Conservation (phyloP, 1,284 basidiomycete genomes). For the Trametes polyzona region DNA sequence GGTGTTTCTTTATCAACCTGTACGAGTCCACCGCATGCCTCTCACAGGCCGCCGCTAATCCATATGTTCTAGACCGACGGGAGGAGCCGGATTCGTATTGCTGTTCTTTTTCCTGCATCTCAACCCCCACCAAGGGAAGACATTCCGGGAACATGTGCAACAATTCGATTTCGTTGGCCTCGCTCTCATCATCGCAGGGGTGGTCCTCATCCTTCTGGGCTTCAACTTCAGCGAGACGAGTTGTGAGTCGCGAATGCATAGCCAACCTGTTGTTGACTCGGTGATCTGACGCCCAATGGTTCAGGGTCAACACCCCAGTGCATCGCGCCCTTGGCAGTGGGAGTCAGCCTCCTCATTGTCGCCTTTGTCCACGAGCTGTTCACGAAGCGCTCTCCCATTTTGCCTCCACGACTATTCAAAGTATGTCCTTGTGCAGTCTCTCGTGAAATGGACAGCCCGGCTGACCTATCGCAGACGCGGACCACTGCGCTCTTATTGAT, state of each 20-base stretch:
- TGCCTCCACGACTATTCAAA: conserved; percentile 81
- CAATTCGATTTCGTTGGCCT: conserved; percentile 84
- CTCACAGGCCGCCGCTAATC: background rate
- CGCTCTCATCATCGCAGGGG: conserved; percentile 69
- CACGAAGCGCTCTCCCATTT: conserved; percentile 78
- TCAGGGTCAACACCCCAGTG: conserved; percentile 52
- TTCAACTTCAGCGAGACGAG: conserved; percentile 76
- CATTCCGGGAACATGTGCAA: conserved; percentile 58
- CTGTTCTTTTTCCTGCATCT: conserved; percentile 85
- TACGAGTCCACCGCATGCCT: conserved; percentile 38
- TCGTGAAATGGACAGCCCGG: background rate
- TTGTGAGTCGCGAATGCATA: no score
- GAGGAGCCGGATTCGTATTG: conserved; percentile 70
- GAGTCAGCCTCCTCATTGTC: conserved; percentile 58
- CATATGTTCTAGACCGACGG: conserved; percentile 60
- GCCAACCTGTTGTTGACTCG: no score
- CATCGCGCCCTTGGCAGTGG: conserved; percentile 76
- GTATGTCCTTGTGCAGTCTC: conserved; percentile 35
- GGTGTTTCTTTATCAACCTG: conserved; percentile 81
- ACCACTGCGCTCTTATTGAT: conserved; percentile 73
- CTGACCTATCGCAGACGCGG: conserved; percentile 53
- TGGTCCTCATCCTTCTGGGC: conserved; percentile 80
- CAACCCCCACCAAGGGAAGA: conserved; percentile 68
- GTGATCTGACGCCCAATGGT: background rate
- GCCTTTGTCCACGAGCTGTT: conserved; percentile 68